These are phyloP conservation scores for Trichoderma virens DNA, from an alignment of 495 filamentous ascomycete genomes.

Conservation along the genomic window DNA sequence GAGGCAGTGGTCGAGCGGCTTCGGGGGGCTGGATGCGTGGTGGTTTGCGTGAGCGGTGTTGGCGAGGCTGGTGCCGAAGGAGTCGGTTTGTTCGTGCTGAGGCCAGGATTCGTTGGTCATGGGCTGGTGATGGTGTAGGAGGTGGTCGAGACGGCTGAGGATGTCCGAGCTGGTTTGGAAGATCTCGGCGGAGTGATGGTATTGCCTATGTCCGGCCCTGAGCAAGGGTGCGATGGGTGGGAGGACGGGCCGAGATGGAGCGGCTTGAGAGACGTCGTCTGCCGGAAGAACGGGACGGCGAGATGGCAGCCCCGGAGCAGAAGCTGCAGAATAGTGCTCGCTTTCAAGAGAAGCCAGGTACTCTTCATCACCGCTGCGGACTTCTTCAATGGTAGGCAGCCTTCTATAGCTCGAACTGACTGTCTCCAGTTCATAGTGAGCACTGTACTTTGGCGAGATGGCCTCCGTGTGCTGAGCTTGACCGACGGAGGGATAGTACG, in stretches of 20 bases:
- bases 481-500: not conserved
- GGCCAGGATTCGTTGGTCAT: not conserved
- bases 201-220: not conserved
- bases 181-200: not conserved
- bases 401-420: not conserved
- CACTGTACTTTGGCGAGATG: not conserved
- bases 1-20: not conserved
- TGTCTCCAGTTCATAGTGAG: not conserved
- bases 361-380: not conserved
- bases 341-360: not conserved
- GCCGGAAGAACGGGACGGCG: not conserved
- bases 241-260: not conserved
- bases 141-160: not conserved
- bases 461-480: not conserved
- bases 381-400: not conserved
- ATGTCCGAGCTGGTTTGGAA: not conserved
- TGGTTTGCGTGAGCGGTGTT: not conserved
- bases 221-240: not conserved
- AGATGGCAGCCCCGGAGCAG: not conserved
- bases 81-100: not conserved
- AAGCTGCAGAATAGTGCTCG: not conserved
- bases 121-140: not conserved
- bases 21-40: not conserved
- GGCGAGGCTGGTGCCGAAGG: not conserved
- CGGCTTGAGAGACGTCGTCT: not conserved